These are phyloP conservation scores for Ensete glaucum DNA, from an alignment of 176 grass and related monocot genomes.

Conservation along the genomic window DNA sequence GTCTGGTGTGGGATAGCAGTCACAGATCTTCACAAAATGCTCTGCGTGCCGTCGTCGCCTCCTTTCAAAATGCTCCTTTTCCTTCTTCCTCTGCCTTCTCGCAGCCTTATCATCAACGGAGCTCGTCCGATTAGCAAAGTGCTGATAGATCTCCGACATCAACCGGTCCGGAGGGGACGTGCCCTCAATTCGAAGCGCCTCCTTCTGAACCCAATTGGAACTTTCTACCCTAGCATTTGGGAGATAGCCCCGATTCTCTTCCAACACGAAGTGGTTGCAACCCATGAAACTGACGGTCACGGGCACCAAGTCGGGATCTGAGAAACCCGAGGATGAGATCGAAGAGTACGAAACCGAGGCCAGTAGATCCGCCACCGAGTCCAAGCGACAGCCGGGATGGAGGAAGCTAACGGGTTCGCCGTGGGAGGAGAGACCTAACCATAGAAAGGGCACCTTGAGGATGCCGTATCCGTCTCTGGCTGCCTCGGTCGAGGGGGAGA, in stretches of 20 bases:
- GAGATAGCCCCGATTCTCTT: constrained; percentile 4
- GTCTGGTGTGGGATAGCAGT: constrained; percentile 29
- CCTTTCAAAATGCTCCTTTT: constrained; percentile 29
- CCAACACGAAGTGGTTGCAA: constrained; percentile 46
- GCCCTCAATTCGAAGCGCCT: constrained; percentile 26
- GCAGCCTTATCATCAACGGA: constrained; percentile 12
- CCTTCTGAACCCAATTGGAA: constrained; percentile 10
- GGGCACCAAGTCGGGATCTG: constrained; percentile 22
- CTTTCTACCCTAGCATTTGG: constrained; percentile 2
- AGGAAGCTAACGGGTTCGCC: constrained; percentile 36
- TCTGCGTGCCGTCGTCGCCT: constrained; percentile 30
- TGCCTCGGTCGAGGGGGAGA: constrained; percentile 20
- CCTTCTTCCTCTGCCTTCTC: constrained; percentile 34
- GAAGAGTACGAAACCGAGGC: not conserved
- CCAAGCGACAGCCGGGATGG: not conserved
- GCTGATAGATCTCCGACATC: constrained; percentile 47
- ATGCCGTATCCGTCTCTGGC: constrained; percentile 14
- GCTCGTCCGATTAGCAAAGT: constrained; percentile 61
- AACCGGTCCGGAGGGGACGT: constrained; percentile 37
- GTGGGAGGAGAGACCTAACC: constrained; percentile 28
- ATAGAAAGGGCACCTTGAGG: constrained; percentile 41
- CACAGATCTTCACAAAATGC: constrained; percentile 44
- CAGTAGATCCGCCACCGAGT: not conserved
- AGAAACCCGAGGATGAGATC: constrained; percentile 5
- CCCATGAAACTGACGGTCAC: constrained; percentile 51